phyloP scores from a whole-genome alignment of 2,329 filamentous ascomycete species.

The Penicillium sp. region DNA sequence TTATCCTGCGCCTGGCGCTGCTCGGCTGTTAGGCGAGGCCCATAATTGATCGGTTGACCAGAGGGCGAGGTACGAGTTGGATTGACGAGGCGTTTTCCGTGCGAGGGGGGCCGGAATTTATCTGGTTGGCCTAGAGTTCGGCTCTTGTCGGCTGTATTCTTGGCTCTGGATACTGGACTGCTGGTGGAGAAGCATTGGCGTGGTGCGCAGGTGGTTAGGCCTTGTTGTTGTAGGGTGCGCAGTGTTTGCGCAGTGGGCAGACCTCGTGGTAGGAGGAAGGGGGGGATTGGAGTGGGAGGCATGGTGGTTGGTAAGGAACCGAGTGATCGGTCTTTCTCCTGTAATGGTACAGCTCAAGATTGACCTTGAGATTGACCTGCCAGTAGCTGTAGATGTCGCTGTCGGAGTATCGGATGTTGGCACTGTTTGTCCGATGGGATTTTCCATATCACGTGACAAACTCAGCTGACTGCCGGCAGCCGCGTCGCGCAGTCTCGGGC shows the following conservation, averaged over 20 bases:
- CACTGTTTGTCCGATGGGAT: conserved; percentile 5
- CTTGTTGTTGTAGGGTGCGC: conserved; percentile 28
- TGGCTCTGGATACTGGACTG: conserved; percentile 13
- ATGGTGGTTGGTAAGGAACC: conserved; percentile 3
- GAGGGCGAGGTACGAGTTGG: conserved; percentile 25
- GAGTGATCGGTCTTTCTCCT: background rate
- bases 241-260: conserved; percentile 38
- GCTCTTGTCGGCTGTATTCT: conserved; percentile 55
- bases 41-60: conserved; percentile 68
- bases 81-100: conserved; percentile 68
- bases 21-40: conserved; percentile 68
- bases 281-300: conserved; percentile 55
- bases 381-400: background rate
- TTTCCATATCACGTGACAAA: conserved; percentile 15
- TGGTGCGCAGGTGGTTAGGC: conserved; percentile 23
- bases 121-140: conserved; percentile 82
- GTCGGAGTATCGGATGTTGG: background rate
- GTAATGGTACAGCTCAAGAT: no score
- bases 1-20: conserved; percentile 69
- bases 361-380: no score
- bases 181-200: conserved; percentile 33
- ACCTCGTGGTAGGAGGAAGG: conserved; percentile 69
- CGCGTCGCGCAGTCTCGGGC: conserved; percentile 4
- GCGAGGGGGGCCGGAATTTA: conserved; percentile 90
- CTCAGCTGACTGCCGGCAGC: background rate